Conservation (phyloP, 345 rosid genomes). For the Psidium guajava region DNA sequence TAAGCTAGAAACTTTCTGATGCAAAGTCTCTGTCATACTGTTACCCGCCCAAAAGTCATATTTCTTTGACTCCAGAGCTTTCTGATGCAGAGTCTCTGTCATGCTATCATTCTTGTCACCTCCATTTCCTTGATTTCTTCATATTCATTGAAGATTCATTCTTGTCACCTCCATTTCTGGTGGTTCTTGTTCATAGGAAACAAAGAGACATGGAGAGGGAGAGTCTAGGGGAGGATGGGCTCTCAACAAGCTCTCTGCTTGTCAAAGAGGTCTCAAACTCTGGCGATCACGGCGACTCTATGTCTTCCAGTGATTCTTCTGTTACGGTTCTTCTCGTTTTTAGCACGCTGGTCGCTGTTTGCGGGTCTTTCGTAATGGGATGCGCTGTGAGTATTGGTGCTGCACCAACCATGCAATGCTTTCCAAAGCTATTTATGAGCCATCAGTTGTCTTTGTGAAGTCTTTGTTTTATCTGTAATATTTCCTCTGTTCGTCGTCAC, state of each 20-base stretch:
- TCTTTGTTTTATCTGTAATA: background rate
- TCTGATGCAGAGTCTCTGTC: background rate
- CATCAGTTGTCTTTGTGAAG: background rate
- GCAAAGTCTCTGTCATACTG: background rate
- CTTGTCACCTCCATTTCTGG: background rate
- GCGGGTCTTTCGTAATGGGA: constrained; percentile 14
- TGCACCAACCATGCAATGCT: background rate
- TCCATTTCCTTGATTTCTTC: background rate
- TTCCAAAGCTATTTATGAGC: background rate
- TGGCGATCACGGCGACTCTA: background rate
- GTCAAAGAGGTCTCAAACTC: background rate
- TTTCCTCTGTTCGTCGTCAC: background rate
- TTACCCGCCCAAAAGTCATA: background rate
- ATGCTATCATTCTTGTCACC: background rate
- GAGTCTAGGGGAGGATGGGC: background rate
- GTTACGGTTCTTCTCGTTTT: constrained; percentile 14
- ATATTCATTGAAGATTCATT: background rate
- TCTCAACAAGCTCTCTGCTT: constrained; percentile 1
- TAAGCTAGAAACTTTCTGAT: background rate
- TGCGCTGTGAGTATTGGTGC: constrained; percentile 23
- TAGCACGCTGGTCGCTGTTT: constrained; percentile 38
- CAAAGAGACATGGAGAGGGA: background rate
- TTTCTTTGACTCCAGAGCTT: background rate
- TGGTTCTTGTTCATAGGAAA: background rate
- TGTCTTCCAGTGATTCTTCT: constrained; percentile 1